phyloP scores from a whole-genome alignment of 2,329 filamentous ascomycete genomes.

The Botrytis byssoidea region DNA sequence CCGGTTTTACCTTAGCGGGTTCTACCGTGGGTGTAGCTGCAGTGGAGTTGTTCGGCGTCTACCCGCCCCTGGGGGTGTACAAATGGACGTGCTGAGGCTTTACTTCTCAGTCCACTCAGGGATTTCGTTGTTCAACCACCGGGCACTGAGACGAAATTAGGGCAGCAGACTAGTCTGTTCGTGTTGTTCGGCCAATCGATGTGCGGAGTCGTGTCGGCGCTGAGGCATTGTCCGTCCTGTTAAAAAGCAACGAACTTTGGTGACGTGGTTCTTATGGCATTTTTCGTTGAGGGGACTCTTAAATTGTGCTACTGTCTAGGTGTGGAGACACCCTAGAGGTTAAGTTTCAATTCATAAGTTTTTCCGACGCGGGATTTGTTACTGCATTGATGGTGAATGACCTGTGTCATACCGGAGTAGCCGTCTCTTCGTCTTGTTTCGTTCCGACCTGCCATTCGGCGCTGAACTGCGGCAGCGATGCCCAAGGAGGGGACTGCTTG shows the following conservation, averaged over 20 bases:
- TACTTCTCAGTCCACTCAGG: not conserved
- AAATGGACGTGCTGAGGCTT: constrained; percentile 14
- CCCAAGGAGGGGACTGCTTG: constrained; percentile 8
- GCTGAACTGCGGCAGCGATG: constrained; percentile 14
- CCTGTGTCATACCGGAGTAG: constrained; percentile 10
- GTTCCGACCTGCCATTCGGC: not conserved
- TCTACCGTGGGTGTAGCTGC: not conserved
- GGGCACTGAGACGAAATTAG: constrained; percentile 18
- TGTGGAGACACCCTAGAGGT: constrained; percentile 6
- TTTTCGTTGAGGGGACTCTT: constrained; percentile 7
- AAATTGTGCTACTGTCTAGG: constrained; percentile 9
- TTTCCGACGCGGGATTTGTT: constrained; percentile 8
- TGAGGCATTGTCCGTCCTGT: constrained; percentile 17
- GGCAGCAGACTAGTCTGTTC: constrained; percentile 10
- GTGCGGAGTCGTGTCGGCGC: constrained; percentile 13
- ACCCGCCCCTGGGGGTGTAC: constrained; percentile 8
- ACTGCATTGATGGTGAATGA: constrained; percentile 16
- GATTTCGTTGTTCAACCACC: constrained; percentile 12
- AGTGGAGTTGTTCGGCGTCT: constrained; percentile 13
- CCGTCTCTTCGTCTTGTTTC: constrained; percentile 16
- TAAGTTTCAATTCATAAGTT: constrained; percentile 9
- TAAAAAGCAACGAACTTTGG: constrained; percentile 12
- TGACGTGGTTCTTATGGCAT: constrained; percentile 14
- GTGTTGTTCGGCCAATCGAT: constrained; percentile 14
- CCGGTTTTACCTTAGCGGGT: not conserved